These are phyloP conservation scores for Hericium coralloides DNA, from an alignment of 768 basidiomycete genomes.

Conservation along the genomic window DNA sequence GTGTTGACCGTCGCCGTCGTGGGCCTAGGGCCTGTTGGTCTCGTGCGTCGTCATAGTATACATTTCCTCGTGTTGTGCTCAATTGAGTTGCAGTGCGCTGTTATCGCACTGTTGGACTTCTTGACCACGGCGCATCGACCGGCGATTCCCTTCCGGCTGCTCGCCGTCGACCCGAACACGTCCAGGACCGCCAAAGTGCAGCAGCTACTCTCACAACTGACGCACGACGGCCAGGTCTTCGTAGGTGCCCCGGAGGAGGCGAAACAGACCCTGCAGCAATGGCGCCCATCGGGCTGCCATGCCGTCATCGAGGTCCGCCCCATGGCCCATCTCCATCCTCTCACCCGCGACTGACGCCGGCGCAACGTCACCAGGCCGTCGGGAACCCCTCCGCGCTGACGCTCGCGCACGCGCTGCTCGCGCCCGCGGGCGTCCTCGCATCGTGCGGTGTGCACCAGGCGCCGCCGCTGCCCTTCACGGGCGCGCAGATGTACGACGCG, in stretches of 20 bases:
- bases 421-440: constrained; percentile 65
- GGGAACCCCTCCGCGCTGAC: constrained; percentile 56
- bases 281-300: constrained; percentile 56
- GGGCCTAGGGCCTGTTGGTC: constrained; percentile 73
- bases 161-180: constrained; percentile 57
- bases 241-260: constrained; percentile 44
- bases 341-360: constrained; percentile 54
- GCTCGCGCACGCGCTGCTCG: constrained; percentile 61
- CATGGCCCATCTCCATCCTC: too few relatives aligned
- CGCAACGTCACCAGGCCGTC: constrained; percentile 42
- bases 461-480: constrained; percentile 44
- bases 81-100: constrained; percentile 37
- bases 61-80: background rate
- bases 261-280: constrained; percentile 36
- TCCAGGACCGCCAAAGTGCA: constrained; percentile 50
- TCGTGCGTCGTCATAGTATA: constrained; percentile 29
- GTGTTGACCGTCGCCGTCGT: constrained; percentile 55
- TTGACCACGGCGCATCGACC: constrained; percentile 28
- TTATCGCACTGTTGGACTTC: constrained; percentile 54
- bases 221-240: constrained; percentile 31
- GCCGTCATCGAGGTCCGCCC: constrained; percentile 54
- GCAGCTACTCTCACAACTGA: constrained; percentile 29
- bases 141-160: constrained; percentile 40
- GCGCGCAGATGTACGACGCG: constrained; percentile 56
- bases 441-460: constrained; percentile 68